Evolutionary conservation across 2,329 filamentous ascomycete species (phyloP).

Genomic region (Colletotrichum horii): DNA sequence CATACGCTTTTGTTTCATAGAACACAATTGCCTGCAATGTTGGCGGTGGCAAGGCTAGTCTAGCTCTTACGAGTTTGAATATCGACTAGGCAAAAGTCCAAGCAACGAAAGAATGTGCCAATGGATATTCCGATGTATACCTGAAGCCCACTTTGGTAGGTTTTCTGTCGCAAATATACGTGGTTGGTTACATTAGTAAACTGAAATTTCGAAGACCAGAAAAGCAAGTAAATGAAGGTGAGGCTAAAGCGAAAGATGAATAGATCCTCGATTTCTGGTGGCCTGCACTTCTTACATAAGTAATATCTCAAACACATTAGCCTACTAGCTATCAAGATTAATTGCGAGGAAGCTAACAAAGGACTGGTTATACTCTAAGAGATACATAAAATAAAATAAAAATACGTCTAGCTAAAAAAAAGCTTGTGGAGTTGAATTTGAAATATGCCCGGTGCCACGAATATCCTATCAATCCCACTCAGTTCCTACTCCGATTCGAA

Average conservation of each 20-base stretch:
- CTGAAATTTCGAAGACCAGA: background rate
- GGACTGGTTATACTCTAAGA: background rate
- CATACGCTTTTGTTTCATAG: conserved; percentile 30
- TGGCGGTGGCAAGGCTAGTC: background rate
- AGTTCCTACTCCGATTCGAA: background rate
- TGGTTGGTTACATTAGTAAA: background rate
- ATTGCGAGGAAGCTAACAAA: background rate
- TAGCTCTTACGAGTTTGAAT: background rate
- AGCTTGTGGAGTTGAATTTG: background rate
- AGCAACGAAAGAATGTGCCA: background rate
- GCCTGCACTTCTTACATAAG: background rate
- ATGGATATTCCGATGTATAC: background rate
- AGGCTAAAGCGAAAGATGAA: background rate
- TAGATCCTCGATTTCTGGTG: background rate
- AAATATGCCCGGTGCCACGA: background rate
- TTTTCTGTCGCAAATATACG: background rate
- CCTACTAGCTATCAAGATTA: no score
- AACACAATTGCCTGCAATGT: background rate
- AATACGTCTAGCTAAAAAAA: background rate
- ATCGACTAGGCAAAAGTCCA: rapidly evolving
- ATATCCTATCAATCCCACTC: background rate
- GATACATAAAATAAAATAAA: background rate
- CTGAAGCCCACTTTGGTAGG: rapidly evolving
- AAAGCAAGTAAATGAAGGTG: background rate
- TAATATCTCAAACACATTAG: no score